A percentile compares a stretch with the other conserved stretches of the same genome.
These are phyloP conservation scores for Marsdenia floribunda DNA, from an alignment of 257 asterid genomes.

Conservation along the genomic window DNA sequence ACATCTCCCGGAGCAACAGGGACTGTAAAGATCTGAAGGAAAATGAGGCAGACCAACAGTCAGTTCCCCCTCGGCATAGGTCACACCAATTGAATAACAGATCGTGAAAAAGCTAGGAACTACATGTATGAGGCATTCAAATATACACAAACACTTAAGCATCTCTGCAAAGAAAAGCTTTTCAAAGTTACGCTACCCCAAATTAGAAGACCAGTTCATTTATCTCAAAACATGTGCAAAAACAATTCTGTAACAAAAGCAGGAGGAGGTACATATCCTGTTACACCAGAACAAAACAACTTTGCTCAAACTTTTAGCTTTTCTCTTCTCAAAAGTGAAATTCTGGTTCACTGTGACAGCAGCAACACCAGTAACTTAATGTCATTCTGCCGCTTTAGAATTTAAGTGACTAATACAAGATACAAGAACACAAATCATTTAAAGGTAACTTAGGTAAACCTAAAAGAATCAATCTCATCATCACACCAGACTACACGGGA, in stretches of 20 bases:
- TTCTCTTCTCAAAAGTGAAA: neutral
- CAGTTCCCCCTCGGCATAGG: neutral
- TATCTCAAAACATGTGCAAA: too few relatives aligned
- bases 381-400: neutral
- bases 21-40: conserved; percentile 69
- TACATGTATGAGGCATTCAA: neutral
- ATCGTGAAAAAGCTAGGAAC: neutral
- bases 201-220: neutral
- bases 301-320: neutral
- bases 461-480: too few relatives aligned
- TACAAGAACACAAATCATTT: neutral
- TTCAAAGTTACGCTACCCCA: neutral
- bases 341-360: neutral
- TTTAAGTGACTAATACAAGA: neutral
- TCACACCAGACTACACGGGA: neutral
- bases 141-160: neutral
- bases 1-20: conserved; percentile 95
- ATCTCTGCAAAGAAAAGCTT: neutral
- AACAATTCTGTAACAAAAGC: neutral
- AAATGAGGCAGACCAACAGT: neutral
- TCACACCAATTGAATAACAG: neutral
- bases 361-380: neutral
- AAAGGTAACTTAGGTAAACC: neutral
- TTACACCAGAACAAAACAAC: neutral
- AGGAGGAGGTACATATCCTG: neutral